Conservation (phyloP, 2,329 filamentous ascomycete species). For the Penicillium verrucosum region DNA sequence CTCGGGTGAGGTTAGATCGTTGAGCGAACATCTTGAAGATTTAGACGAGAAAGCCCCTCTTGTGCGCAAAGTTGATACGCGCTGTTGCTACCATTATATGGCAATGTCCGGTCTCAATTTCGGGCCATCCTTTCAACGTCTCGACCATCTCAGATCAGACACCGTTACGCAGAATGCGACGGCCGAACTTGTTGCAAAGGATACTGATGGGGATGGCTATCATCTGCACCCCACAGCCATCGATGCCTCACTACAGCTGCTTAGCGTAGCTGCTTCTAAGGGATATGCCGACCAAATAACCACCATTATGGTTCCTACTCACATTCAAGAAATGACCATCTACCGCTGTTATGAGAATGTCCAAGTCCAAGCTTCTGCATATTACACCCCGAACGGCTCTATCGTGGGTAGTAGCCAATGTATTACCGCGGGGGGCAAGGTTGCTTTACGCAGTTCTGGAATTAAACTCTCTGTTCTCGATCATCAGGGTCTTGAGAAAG, state of each 20-base stretch:
- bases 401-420: conserved; percentile 7
- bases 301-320: conserved; percentile 21
- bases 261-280: conserved; percentile 19
- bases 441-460: conserved; percentile 6
- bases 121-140: conserved; percentile 13
- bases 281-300: conserved; percentile 17
- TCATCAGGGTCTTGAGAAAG: not conserved
- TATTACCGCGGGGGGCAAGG: conserved; percentile 1
- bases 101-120: conserved; percentile 15
- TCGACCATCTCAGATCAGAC: conserved; percentile 7
- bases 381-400: conserved; percentile 8
- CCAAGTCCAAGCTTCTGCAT: conserved; percentile 3
- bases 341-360: conserved; percentile 2
- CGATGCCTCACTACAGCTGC: conserved; percentile 21
- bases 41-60: not conserved
- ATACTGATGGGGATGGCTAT: conserved; percentile 9
- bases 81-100: conserved; percentile 17
- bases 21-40: not conserved
- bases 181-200: conserved; percentile 1
- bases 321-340: conserved; percentile 21
- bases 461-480: conserved; percentile 9
- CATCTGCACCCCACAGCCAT: conserved; percentile 23
- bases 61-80: conserved; percentile 10
- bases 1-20: conserved; percentile 20
- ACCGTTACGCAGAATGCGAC: conserved; percentile 6